Evolutionary conservation across 495 filamentous ascomycete species (phyloP), one percentile per base, ranked within the genome.

Genomic region (Trichoderma asperelloides): DNA sequence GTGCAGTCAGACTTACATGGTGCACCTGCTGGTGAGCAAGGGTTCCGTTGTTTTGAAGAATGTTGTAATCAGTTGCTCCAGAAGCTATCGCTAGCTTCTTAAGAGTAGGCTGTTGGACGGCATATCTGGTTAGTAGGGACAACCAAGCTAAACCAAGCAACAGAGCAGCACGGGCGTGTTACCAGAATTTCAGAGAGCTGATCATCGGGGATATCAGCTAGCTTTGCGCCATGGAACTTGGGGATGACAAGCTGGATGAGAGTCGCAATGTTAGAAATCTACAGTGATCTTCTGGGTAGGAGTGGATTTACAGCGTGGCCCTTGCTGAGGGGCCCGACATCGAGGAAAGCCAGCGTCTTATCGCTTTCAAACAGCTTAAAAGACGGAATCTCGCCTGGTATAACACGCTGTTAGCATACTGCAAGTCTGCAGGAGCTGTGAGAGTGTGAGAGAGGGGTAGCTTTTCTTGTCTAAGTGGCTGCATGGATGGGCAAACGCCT

Each of bases 361-460:
- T 96, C 91, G 72, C 81, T 91, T 78, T 98, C 95, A 74, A 90
- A 91, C 80, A 98, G 85, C 85, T 96, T 97, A 81, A 97, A 91
- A 71, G 88, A 91, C 62, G 94, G 93, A 80, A 97, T 96, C 51
- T 97, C 93, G 70, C 92, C 92, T 96, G 73, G 68, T 64, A 21
- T 9, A 25, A 16, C 39, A 43, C 27, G 41, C 18, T 65, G 69
- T 70, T 41, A 70, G 65, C 55, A 37, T 37, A 15, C 13, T 15
- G 63, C 47, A n/a, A n/a, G n/a, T n/a, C n/a, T n/a, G n/a, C n/a
- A n/a, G n/a, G n/a, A n/a, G n/a, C n/a, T n/a, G n/a, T n/a, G 39
- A 72, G 66, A 73, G 67, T 30, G 60, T 37, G 9, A 37, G 33
- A 40, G 68, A 65, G 27, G 65, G 49, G 69, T 62, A 66, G 63